Percentiles rank a stretch among this genome's conserved stretches.
These are phyloP conservation scores for Syzygium malaccense DNA, from an alignment of 441 rosid genomes.

Conservation along the genomic window DNA sequence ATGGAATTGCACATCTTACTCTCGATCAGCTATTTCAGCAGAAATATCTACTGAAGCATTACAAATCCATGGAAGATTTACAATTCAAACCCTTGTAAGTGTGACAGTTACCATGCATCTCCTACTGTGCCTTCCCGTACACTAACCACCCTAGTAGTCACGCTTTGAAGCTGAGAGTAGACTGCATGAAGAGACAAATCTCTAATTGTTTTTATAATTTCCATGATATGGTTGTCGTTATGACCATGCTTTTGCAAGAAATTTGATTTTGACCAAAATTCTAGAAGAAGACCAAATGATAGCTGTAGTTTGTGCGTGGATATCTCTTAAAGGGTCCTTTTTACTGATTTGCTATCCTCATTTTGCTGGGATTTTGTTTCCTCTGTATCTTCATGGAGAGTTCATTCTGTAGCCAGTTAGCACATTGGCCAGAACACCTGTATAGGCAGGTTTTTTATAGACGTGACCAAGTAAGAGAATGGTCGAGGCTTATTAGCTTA, in stretches of 20 bases:
- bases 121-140: not conserved
- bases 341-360: not conserved
- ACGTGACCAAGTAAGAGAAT: not conserved
- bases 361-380: not conserved
- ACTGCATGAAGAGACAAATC: not conserved
- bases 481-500: not conserved
- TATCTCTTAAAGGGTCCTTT: not conserved
- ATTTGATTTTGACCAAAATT: not conserved
- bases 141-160: not conserved
- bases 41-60: not conserved
- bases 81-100: not conserved
- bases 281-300: not conserved
- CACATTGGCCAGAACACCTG: not conserved
- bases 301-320: not conserved
- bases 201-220: not conserved
- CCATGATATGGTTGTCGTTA: not conserved
- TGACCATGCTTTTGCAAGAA: not conserved
- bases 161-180: not conserved
- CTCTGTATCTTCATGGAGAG: not conserved
- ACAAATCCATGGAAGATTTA: not conserved
- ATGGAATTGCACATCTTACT: not conserved
- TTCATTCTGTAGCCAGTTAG: not conserved
- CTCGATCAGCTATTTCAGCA: not conserved
- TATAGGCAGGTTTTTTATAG: not conserved
- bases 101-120: not conserved